Evolutionary conservation across 306 rosid genomes (phyloP).

Genomic region (Casuarina equisetifolia): DNA sequence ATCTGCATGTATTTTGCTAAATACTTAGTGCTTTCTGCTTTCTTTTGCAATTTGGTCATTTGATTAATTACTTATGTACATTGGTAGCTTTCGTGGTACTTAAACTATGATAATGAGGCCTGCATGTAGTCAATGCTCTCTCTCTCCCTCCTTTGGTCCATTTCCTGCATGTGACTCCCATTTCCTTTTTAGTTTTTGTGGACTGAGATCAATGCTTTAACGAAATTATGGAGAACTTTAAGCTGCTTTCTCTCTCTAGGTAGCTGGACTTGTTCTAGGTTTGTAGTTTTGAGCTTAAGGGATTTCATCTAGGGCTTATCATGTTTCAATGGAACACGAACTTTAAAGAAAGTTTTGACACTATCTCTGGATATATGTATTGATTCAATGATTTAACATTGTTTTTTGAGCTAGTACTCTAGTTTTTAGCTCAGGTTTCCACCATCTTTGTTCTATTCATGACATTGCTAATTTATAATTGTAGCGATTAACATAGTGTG

Average conservation of each 20-base stretch:
- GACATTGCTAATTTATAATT: conserved; percentile 7
- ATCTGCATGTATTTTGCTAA: neutral
- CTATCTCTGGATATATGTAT: neutral
- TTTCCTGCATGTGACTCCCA: neutral
- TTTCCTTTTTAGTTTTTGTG: neutral
- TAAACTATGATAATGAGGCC: neutral
- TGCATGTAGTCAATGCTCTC: neutral
- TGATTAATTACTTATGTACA: neutral
- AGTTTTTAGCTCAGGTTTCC: conserved; percentile 17
- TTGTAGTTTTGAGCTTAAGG: neutral
- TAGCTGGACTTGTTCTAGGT: neutral
- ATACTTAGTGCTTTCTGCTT: neutral
- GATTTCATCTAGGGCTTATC: neutral
- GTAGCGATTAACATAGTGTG: conserved; percentile 15
- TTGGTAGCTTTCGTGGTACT: neutral
- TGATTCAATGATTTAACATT: conserved; percentile 9
- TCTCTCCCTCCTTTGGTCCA: neutral
- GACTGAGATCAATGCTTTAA: neutral
- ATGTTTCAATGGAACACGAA: too few species aligned
- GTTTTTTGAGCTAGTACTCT: conserved; percentile 15
- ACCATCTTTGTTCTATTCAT: neutral
- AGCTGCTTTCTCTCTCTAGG: neutral
- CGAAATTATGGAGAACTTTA: neutral
- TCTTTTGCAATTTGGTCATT: neutral
- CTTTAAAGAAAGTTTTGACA: neutral